Evolutionary conservation across 257 asterid species (phyloP).

Genomic region (Gentiana macrophylla): DNA sequence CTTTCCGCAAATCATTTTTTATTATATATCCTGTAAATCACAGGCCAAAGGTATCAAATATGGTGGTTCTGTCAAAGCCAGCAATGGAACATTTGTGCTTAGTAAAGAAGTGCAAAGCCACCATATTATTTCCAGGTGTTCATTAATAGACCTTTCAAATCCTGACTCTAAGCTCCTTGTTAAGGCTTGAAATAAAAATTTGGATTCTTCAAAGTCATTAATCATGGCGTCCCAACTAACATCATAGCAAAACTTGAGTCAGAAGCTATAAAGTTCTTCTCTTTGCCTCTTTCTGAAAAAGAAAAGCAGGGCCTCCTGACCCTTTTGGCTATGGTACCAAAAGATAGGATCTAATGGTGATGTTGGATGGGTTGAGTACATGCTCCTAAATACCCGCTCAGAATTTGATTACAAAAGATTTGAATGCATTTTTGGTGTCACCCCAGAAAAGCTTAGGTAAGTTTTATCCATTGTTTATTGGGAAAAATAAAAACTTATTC

Average conservation of each 20-base stretch:
- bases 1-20: too few relatives aligned
- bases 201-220: conserved; percentile 67
- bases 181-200: conserved; percentile 68
- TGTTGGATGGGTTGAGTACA: conserved; percentile 61
- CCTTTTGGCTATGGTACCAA: conserved; percentile 78
- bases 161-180: conserved; percentile 56
- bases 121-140: conserved; percentile 28
- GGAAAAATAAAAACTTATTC: too few relatives aligned
- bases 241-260: conserved; percentile 43
- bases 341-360: conserved; percentile 56
- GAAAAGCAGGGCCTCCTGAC: conserved; percentile 49
- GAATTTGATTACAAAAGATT: conserved; percentile 31
- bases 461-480: neutral
- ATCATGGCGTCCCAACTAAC: conserved; percentile 54
- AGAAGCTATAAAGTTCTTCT: conserved; percentile 56
- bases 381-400: conserved; percentile 41
- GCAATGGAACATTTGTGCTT: conserved; percentile 21
- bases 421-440: conserved; percentile 41
- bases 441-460: conserved; percentile 48
- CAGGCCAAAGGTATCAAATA: neutral
- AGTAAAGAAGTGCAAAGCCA: conserved; percentile 15
- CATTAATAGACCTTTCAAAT: conserved; percentile 61
- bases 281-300: conserved; percentile 40
- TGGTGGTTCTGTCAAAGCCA: conserved; percentile 29
- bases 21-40: too few relatives aligned